Evolutionary conservation across 2,329 filamentous ascomycete genomes (phyloP), one percentile per base, ranked within the genome.

Genomic region (Fusarium redolens): DNA sequence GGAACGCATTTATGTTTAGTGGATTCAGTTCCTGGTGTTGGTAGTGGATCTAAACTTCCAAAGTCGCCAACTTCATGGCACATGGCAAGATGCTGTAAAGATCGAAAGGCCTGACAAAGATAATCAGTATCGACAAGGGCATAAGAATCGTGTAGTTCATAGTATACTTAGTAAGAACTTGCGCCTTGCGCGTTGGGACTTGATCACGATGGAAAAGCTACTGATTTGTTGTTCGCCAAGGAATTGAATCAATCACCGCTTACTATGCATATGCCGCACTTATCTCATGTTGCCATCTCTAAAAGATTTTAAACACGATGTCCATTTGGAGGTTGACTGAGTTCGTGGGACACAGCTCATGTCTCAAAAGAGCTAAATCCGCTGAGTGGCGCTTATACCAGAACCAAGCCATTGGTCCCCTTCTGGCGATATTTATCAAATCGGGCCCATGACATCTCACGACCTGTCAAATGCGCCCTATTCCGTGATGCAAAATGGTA

Each of bases 61-160:
- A 7, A 43, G n/a, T 7, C 4, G n/a, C 47, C 2, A 50, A 14
- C 11, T 0, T 7, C 8, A 51, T 22, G 17, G n/a, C 2, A 18
- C n/a, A 4, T 18, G 5, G 30, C 4, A 25, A 2, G 2, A 6
- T 18, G 3, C 7, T 13, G 14, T 6, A 2, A 7, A 8, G 4
- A 20, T 31, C 14, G 4, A 13, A 50, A n/a, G 14, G 6, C 15
- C 12, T 3, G 10, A 17, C 5, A 7, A 22, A 5, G 2, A n/a
- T 33, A 18, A 3, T 4, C 11, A 3, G 15, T 13, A 18, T 2
- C 11, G 13, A 4, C 18, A 1, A 22, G 5, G 20, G 30, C n/a
- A 33, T 33, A 14, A 10, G 2, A 50, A 50, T 5, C 7, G 3
- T 22, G n/a, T 7, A 9, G 11, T 22, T 22, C 5, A 33, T 2